Base-by-base conservation (phyloP, 2,329 filamentous ascomycete species). In the Penicillium hordei region DNA sequence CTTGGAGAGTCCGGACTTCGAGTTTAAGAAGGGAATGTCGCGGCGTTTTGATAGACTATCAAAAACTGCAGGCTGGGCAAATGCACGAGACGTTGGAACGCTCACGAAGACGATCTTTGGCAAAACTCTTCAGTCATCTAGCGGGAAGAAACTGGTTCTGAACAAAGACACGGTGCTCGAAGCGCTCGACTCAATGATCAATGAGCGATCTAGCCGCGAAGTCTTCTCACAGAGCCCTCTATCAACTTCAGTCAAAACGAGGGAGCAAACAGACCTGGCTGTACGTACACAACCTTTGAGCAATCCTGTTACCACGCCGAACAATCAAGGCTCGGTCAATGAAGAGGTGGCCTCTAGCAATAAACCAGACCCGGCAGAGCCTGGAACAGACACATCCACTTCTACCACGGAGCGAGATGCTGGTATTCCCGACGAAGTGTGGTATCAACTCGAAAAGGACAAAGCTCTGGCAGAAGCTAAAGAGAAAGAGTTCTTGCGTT, bases 11-110 rank as follows among this genome's bases (percentile, higher is more conserved):
- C 52, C 36, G 5, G 38, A 43, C 19, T 10, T 8, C 4, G 45
- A 27, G 2, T 55, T 55, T 12, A 33, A 13, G 10, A 23, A 34
- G 13, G 36, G 4, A 0, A 13, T 68, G 5, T 29, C 69, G 0
- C 48, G 64, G 0, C 61, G 70, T 0, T 82, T 88, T 36, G 49
- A 66, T 0, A 39, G 51, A 0, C 69, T 89, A 0, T 68, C 78
- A 0, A 42, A 54, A 0, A 74, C 82, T 3, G 68, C 78, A 0
- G 78, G 78, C 7, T 89, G 87, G 84, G 87, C 82, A 0, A 89
- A 84, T 60, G 86, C 82, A 0, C 79, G 87, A 4, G 87, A 90
- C 46, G 79, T 90, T 1, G 73, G 83, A 13, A 81, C 80, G 0
- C 43, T 89, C 0, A 78, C 75, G 0, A 84, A 81, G 56, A 64